Evolutionary conservation across 2,329 filamentous ascomycete genomes (phyloP).

Genomic region (Cladosporium sp.): DNA sequence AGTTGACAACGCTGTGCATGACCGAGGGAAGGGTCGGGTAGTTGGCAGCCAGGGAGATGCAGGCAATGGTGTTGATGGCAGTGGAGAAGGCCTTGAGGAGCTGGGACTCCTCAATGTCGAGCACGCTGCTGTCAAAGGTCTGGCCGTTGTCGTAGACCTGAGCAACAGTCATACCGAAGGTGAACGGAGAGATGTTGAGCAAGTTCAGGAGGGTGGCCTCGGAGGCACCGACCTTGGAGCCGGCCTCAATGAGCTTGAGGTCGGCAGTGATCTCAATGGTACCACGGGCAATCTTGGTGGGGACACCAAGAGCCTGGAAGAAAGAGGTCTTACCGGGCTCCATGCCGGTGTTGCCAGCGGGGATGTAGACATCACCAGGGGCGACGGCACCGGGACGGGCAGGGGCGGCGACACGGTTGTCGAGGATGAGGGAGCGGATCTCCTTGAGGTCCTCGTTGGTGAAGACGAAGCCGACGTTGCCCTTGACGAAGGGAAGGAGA

Average conservation of each 20-base stretch:
- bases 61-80: slow-evolving; percentile 82
- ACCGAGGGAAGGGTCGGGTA: slow-evolving; percentile 95
- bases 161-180: slow-evolving; percentile 92
- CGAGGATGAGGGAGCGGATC: slow-evolving; percentile 86
- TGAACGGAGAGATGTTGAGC: slow-evolving; percentile 99
- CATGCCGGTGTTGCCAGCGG: slow-evolving; percentile 99
- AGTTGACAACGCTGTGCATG: slow-evolving; percentile 94
- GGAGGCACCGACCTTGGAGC: slow-evolving; percentile 92
- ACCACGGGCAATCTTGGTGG: slow-evolving; percentile 99
- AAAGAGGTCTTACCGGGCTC: slow-evolving; percentile 99
- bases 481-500: slow-evolving; percentile 90
- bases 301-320: slow-evolving; percentile 99
- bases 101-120: slow-evolving; percentile 94
- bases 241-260: slow-evolving; percentile 93
- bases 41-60: slow-evolving; percentile 85
- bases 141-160: slow-evolving; percentile 99
- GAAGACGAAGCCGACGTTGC: slow-evolving; percentile 99
- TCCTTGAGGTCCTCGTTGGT: slow-evolving; percentile 94
- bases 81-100: slow-evolving; percentile 77
- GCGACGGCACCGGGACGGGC: slow-evolving; percentile 97
- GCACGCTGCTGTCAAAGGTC: slow-evolving; percentile 76
- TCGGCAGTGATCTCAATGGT: slow-evolving; percentile 99
- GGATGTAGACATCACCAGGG: slow-evolving; percentile 87
- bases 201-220: slow-evolving; percentile 99
- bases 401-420: slow-evolving; percentile 96